Evolutionary conservation across 257 asterid species (phyloP).

Genomic region (Solanum pinnatisectum): DNA sequence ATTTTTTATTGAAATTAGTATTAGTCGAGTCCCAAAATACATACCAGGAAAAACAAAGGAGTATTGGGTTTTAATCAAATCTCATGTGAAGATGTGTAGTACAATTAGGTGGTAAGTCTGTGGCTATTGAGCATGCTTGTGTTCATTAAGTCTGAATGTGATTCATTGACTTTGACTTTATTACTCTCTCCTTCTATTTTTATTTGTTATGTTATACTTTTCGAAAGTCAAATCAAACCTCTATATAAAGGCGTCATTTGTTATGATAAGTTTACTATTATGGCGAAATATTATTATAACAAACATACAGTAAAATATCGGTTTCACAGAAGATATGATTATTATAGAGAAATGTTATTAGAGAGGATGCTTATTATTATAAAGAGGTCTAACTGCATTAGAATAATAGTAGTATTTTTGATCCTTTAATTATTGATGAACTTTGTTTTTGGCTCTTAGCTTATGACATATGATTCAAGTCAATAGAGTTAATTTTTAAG

Average conservation of each 20-base stretch:
- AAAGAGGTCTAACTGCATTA: background rate
- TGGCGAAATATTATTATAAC: no score
- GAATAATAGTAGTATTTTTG: background rate
- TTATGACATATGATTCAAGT: background rate
- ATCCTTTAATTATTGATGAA: background rate
- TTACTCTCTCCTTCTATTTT: fast-evolving
- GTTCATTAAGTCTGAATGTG: background rate
- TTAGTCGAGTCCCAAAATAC: background rate
- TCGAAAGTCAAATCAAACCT: no score
- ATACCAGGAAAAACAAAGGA: background rate
- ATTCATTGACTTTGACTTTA: background rate
- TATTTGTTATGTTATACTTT: no score
- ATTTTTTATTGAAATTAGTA: background rate
- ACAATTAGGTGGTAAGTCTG: background rate
- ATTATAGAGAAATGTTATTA: no score
- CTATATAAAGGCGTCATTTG: no score
- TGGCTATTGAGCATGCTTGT: background rate
- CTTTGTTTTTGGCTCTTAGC: background rate
- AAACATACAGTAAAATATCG: no score
- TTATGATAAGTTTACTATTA: no score
- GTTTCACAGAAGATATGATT: background rate
- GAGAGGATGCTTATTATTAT: background rate
- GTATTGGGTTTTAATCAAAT: background rate
- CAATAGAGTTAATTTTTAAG: background rate
- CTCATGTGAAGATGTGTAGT: background rate